Evolutionary conservation across 768 basidiomycete species (phyloP).

Genomic region (Amanita molliuscula): DNA sequence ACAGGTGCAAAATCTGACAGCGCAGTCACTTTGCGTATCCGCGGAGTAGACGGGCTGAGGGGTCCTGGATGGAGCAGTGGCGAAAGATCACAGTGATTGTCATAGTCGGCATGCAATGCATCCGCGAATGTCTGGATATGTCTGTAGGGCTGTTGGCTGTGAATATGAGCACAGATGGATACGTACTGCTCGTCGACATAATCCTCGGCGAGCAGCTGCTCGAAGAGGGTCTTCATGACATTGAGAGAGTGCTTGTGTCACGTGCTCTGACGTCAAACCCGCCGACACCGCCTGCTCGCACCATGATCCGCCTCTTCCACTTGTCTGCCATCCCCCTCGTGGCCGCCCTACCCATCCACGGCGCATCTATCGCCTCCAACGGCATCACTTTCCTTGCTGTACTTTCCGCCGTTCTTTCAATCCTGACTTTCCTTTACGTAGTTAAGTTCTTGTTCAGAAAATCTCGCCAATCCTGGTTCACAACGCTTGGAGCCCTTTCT

Average conservation of each 20-base stretch:
- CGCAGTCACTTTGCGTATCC: slow-evolving; percentile 74
- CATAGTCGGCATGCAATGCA: slow-evolving; percentile 51
- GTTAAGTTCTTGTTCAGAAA: slow-evolving; percentile 20
- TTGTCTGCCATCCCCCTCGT: not conserved
- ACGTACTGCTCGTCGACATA: slow-evolving; percentile 69
- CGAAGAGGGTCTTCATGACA: slow-evolving; percentile 9
- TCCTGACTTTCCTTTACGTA: slow-evolving; percentile 17
- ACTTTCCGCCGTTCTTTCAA: slow-evolving; percentile 14
- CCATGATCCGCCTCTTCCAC: not conserved
- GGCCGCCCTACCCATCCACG: slow-evolving; percentile 10
- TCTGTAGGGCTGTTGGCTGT: slow-evolving; percentile 12
- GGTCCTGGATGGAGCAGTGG: slow-evolving; percentile 31
- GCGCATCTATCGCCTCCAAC: slow-evolving; percentile 27
- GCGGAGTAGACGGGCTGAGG: slow-evolving; percentile 23
- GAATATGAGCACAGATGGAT: not conserved
- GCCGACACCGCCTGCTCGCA: not conserved
- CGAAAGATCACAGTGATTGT: slow-evolving; percentile 21
- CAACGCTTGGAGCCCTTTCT: slow-evolving; percentile 9
- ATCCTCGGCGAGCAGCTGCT: slow-evolving; percentile 33
- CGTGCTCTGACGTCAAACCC: not conserved
- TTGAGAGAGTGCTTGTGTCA: not conserved
- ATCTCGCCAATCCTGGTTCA: slow-evolving; percentile 21
- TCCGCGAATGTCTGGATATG: slow-evolving; percentile 68
- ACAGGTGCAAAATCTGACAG: slow-evolving; percentile 87
- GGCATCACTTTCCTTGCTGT: slow-evolving; percentile 22